A percentile compares a stretch with the other conserved stretches of the same genome.
These are phyloP conservation scores for Cordyceps cateniannulata DNA, from an alignment of 2,329 filamentous ascomycete genomes.

Conservation along the genomic window DNA sequence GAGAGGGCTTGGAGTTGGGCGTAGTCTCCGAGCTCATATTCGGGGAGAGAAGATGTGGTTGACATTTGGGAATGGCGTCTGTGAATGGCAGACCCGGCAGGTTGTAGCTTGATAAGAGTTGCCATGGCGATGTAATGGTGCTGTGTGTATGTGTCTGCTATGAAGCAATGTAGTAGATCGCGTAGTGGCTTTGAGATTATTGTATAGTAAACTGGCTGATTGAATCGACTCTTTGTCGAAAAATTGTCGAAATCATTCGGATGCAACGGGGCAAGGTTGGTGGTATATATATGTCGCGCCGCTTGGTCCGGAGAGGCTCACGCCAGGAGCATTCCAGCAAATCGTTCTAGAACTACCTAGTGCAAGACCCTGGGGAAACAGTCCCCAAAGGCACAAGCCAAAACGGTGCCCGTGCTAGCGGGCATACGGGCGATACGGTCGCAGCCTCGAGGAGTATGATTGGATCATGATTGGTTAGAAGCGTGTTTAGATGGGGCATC, in stretches of 20 bases:
- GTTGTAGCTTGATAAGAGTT: conserved; percentile 1
- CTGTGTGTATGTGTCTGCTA: not conserved
- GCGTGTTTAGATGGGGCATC: not conserved
- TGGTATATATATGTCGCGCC: not conserved
- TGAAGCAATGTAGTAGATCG: not conserved
- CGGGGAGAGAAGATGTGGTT: conserved; percentile 20
- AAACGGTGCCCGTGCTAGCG: not conserved
- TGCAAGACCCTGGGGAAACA: not conserved
- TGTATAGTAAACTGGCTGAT: not conserved
- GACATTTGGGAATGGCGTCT: not conserved
- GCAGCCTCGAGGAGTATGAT: not conserved
- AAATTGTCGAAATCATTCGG: not conserved
- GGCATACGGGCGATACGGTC: conserved; percentile 9
- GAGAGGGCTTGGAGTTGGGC: conserved; percentile 22
- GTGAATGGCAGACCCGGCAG: not conserved
- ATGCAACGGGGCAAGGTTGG: not conserved
- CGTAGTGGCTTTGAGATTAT: not conserved
- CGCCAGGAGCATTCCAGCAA: not conserved
- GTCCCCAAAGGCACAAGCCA: not conserved
- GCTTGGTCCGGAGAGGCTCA: not conserved
- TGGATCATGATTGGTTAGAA: not conserved
- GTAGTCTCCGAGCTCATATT: conserved; percentile 20
- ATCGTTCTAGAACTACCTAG: conserved; percentile 2
- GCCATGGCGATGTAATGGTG: conserved; percentile 13
- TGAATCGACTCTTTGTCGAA: not conserved